Conservation (phyloP, 495 filamentous ascomycete genomes). For the Penicillium pulvis region DNA sequence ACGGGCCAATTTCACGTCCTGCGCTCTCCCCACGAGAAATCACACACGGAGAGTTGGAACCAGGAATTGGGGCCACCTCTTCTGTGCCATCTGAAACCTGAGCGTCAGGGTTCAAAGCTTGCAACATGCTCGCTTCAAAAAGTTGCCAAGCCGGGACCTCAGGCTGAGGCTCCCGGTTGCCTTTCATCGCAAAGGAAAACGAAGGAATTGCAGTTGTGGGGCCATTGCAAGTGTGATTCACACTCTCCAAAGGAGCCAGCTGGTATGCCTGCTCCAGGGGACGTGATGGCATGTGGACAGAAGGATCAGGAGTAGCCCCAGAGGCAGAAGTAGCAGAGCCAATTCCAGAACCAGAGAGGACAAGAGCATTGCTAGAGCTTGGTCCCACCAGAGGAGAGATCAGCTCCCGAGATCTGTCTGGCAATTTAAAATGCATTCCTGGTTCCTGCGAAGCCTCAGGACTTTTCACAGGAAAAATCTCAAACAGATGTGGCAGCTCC, state of each 20-base stretch:
- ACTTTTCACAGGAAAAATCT: not conserved
- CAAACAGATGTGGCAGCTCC: not conserved
- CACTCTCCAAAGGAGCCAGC: not conserved
- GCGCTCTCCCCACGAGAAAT: no score
- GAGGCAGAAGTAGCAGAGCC: not conserved
- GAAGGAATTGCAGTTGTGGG: not conserved
- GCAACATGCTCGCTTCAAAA: not conserved
- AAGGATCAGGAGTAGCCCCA: not conserved
- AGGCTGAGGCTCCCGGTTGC: not conserved
- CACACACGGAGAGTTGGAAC: not conserved
- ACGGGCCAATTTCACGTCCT: no score
- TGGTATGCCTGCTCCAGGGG: not conserved
- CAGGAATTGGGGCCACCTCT: not conserved
- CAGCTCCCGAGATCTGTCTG: no score
- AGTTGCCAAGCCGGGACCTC: not conserved
- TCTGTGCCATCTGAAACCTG: not conserved
- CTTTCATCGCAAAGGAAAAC: not conserved
- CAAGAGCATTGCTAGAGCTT: not conserved
- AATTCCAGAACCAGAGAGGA: not conserved
- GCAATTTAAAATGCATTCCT: not conserved
- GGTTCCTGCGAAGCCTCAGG: not conserved
- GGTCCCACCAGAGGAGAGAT: no score
- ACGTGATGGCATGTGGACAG: not conserved
- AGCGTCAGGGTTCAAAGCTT: not conserved
- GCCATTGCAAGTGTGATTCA: not conserved